phyloP scores from a whole-genome alignment of 768 basidiomycete genomes.

The Boletus pseudopeckii region DNA sequence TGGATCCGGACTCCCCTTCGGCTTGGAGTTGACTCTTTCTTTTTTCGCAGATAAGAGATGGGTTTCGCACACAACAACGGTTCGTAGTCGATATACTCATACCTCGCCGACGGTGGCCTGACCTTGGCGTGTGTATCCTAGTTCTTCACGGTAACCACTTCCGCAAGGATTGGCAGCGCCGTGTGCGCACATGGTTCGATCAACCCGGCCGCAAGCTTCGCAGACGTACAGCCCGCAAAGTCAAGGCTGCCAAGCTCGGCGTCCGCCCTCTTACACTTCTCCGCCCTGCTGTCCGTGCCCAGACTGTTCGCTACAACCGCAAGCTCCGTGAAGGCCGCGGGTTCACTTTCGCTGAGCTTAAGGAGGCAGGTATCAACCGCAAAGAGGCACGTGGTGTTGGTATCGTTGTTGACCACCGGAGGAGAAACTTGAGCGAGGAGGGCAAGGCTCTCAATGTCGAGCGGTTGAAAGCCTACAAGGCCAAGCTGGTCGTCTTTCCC shows the following conservation, averaged over 20 bases:
- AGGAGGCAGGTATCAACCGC: slow-evolving; percentile 90
- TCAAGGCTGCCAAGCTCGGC: slow-evolving; percentile 87
- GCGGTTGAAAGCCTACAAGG: slow-evolving; percentile 90
- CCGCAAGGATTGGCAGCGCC: slow-evolving; percentile 99
- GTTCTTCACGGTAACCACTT: slow-evolving; percentile 94
- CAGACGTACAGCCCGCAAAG: slow-evolving; percentile 87
- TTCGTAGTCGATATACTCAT: slow-evolving; percentile 28
- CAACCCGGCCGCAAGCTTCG: slow-evolving; percentile 98
- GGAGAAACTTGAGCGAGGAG: slow-evolving; percentile 95
- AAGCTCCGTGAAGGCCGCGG: slow-evolving; percentile 96
- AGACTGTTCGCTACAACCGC: slow-evolving; percentile 97
- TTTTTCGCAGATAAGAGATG: slow-evolving; percentile 31
- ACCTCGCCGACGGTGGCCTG: slow-evolving; percentile 5
- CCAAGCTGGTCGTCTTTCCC: slow-evolving; percentile 93
- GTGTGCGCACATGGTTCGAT: slow-evolving; percentile 97
- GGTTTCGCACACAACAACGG: slow-evolving; percentile 38
- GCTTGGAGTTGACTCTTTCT: slow-evolving; percentile 12
- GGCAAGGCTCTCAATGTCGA: slow-evolving; percentile 94
- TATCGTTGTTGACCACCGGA: slow-evolving; percentile 94
- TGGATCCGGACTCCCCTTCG: slow-evolving; percentile 7
- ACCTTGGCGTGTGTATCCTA: slow-evolving; percentile 26
- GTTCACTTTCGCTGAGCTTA: slow-evolving; percentile 91
- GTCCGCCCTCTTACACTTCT: slow-evolving; percentile 89
- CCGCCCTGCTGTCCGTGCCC: slow-evolving; percentile 94
- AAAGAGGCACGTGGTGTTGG: slow-evolving; percentile 93